Evolutionary conservation across 2,329 filamentous ascomycete species (phyloP).

Genomic region (Bertia moriformis): DNA sequence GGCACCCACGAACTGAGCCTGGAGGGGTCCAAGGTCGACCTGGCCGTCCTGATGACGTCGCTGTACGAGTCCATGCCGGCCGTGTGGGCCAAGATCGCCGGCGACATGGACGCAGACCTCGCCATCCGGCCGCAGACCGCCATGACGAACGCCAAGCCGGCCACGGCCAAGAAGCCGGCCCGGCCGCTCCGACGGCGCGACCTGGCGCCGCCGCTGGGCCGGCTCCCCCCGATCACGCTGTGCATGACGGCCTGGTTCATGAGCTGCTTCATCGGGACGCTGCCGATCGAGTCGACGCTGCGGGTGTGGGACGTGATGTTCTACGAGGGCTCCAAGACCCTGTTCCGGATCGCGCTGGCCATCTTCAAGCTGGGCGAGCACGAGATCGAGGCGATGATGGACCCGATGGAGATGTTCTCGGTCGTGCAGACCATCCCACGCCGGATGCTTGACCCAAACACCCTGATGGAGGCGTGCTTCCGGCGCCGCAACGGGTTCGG

Average conservation of each 20-base stretch:
- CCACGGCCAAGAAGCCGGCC: conserved; percentile 16
- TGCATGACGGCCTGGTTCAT: conserved; percentile 97
- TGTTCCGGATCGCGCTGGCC: conserved; percentile 80
- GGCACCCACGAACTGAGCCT: conserved; percentile 83
- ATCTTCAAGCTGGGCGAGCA: conserved; percentile 80
- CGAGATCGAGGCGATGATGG: conserved; percentile 64
- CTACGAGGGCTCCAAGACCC: conserved; percentile 83
- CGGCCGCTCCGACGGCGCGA: conserved; percentile 23
- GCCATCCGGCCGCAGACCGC: conserved; percentile 19
- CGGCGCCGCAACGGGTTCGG: conserved; percentile 67
- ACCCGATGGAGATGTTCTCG: conserved; percentile 92
- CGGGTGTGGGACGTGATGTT: conserved; percentile 94
- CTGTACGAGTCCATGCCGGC: conserved; percentile 69
- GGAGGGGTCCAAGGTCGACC: conserved; percentile 83
- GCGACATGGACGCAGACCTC: conserved; percentile 51
- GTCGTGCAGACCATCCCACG: conserved; percentile 79
- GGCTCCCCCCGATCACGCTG: conserved; percentile 76
- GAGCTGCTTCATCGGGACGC: conserved; percentile 84
- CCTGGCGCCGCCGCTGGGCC: conserved; percentile 24
- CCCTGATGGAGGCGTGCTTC: conserved; percentile 70
- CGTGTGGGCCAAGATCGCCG: conserved; percentile 78
- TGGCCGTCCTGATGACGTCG: conserved; percentile 80
- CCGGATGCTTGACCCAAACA: conserved; percentile 67
- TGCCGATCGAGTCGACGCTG: conserved; percentile 81
- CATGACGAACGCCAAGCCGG: conserved; percentile 7